Base-by-base conservation (phyloP, 768 basidiomycete species). In the Rhodosporidiobolus sp. region DNA sequence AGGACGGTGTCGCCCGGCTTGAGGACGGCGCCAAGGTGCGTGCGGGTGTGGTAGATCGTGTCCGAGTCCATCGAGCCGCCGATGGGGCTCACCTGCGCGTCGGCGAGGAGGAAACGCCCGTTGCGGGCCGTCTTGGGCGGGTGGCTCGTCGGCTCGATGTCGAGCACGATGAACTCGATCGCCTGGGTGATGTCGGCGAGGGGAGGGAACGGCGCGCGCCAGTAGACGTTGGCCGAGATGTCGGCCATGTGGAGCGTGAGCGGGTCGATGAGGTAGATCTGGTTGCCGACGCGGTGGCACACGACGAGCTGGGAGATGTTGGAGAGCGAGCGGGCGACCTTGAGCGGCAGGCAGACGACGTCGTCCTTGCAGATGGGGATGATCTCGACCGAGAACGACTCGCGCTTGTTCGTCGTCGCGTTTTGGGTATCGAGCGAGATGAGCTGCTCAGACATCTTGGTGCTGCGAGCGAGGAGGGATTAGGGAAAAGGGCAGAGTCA, bases 351-450 rank as follows among this genome's bases (percentile, higher is more conserved):
- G 80, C 91, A 92, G 30, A 98, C 90, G 35, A 99, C 86, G 82
- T 99, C 96, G 80, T 98, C 96, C 81, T 97, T 97, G 85, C 96
- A 99, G 67, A 99, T 87, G 0, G 96, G 94, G 8, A 90, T 87
- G 79, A 99, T 96, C 82, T 98, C 95, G 76, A 98, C 91, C 9
- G 94, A 96, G 84, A 92, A 98, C 9, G 94, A 93, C 82, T 91
- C 94, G 82, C 95, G 98, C 86, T 91, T 96, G 82, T 92, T 97
- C 46, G 95, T 90, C 7, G 94, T 96, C 75, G 87, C 87, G 59
- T 90, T 87, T 81, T 99, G 95, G 3, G 90, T 92, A 80, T 99
- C 96, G 32, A 89, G 85, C 12, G 94, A 96, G 43, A 98, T 86
- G 16, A 99, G 84, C 80, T 96, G 96, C 81, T 98, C 96, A 2